phyloP scores from a whole-genome alignment of 768 basidiomycete species.

The Coprinopsis sp. region DNA sequence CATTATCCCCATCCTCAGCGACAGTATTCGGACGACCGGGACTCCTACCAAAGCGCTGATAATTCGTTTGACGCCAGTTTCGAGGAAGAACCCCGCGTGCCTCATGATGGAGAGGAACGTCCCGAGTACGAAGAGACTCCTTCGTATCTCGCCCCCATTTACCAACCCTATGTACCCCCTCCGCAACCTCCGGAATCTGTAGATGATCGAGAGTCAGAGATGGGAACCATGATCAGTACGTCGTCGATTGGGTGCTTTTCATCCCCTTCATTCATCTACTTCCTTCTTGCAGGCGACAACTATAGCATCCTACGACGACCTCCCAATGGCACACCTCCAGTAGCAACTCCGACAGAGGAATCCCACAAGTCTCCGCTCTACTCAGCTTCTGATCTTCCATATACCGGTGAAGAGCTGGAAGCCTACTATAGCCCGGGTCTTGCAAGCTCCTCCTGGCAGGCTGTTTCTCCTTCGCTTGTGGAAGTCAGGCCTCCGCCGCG shows the following conservation, averaged over 20 bases:
- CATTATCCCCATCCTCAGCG: too few species aligned
- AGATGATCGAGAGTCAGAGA: background rate
- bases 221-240: background rate
- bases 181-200: background rate
- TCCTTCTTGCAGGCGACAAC: constrained; percentile 10
- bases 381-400: constrained; percentile 4
- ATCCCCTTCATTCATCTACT: background rate
- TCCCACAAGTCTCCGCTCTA: constrained; percentile 6
- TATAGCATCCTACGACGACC: constrained; percentile 19
- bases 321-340: too few species aligned
- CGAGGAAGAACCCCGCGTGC: constrained; percentile 4
- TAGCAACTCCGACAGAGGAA: constrained; percentile 2
- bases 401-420: too few species aligned
- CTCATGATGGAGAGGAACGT: constrained; percentile 3
- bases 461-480: constrained; percentile 1
- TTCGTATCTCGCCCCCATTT: background rate
- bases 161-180: background rate
- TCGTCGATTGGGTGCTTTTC: background rate
- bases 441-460: background rate
- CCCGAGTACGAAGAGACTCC: constrained; percentile 6
- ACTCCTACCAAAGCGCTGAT: background rate
- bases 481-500: too few species aligned
- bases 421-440: too few species aligned
- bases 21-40: too few species aligned
- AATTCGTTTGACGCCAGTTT: constrained; percentile 4